A percentile compares a stretch with the other conserved stretches of the same genome.
Evolutionary conservation across 306 rosid species (phyloP).

Genomic region (Spatholobus suberectus): DNA sequence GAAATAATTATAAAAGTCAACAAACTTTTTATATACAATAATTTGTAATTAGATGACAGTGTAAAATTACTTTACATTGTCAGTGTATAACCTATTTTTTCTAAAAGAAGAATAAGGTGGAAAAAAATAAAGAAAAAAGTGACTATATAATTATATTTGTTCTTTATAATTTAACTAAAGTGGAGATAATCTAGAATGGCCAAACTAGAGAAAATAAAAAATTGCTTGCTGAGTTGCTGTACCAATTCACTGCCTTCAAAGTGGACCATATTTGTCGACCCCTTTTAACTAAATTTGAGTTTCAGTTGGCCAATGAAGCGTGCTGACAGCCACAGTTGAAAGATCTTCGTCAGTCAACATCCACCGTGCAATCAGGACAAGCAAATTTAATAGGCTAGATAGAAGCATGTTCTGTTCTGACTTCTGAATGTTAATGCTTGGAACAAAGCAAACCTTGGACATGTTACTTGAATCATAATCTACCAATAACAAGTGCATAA

Average conservation of each 20-base stretch:
- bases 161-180: background rate
- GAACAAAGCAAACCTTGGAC: background rate
- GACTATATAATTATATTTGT: background rate
- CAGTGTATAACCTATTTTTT: too few relatives aligned
- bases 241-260: background rate
- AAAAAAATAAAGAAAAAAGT: background rate
- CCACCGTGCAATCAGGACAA: background rate
- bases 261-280: background rate
- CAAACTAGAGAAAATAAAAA: background rate
- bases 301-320: background rate
- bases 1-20: too few relatives aligned
- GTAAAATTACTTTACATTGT: too few relatives aligned
- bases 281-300: background rate
- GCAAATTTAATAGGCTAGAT: background rate
- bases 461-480: conserved; percentile 41
- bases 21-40: too few relatives aligned
- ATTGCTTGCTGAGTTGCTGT: background rate
- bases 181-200: background rate
- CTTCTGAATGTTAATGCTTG: conserved; percentile 16
- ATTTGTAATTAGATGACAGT: too few relatives aligned
- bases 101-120: background rate
- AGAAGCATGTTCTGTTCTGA: conserved; percentile 37
- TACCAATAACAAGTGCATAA: conserved; percentile 70
- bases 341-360: background rate
- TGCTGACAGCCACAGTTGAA: background rate